These are phyloP conservation scores for Floccularia luteovirens DNA, from an alignment of 768 basidiomycete species.

Conservation along the genomic window DNA sequence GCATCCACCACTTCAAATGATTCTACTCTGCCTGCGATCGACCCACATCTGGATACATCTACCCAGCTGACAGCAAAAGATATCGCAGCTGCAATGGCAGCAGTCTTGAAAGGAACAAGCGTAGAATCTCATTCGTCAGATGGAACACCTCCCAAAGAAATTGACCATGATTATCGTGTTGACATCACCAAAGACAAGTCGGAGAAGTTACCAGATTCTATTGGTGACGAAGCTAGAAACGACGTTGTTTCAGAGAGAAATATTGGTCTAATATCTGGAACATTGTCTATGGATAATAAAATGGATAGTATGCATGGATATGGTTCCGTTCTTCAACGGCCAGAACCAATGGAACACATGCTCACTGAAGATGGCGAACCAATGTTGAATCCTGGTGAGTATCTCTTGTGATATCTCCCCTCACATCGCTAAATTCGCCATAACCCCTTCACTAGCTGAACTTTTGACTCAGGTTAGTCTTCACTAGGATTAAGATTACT, in stretches of 20 bases:
- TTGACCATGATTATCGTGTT: not conserved
- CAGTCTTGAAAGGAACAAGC: too few species aligned
- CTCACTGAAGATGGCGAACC: conserved; percentile 59
- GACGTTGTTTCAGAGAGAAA: not conserved
- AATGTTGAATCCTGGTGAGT: conserved; percentile 62
- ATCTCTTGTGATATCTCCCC: not conserved
- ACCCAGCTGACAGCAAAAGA: not conserved
- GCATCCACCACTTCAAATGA: not conserved
- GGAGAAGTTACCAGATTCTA: not conserved
- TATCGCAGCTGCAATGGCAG: not conserved
- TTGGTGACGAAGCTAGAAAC: not conserved
- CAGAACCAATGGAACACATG: conserved; percentile 44
- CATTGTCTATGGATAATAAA: conserved; percentile 3
- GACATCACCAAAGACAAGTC: not conserved
- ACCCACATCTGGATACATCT: not conserved
- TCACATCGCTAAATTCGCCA: not conserved
- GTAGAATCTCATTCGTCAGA: not conserved
- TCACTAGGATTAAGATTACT: conserved; percentile 2
- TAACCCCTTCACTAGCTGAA: conserved; percentile 31
- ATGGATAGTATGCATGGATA: conserved; percentile 17
- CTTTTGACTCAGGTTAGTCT: conserved; percentile 51
- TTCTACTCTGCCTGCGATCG: not conserved
- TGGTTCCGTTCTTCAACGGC: conserved; percentile 23
- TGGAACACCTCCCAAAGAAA: not conserved
- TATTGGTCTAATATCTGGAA: too few species aligned